Base-by-base conservation (phyloP, 2,329 filamentous ascomycete genomes). In the Alternaria consortialis region DNA sequence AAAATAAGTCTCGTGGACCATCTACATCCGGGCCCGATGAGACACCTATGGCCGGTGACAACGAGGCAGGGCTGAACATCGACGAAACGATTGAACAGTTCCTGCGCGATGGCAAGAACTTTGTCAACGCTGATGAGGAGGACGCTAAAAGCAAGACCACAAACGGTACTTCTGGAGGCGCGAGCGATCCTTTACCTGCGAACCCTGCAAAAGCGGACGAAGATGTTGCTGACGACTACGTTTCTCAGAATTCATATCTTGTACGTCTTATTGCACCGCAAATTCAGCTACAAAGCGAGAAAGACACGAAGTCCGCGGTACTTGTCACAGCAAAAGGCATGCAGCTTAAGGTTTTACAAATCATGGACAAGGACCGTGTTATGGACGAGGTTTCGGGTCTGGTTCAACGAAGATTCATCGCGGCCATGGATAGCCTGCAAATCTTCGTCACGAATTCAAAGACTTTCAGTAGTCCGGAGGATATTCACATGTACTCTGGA, bases 391-490 rank as follows among this genome's bases (percentile, higher is more conserved):
- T 99, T 72, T 97, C 93, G 73, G 96, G 95, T 55, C 86, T 99
- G 46, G 94, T 99, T 1, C 96, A 99, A 77, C 91, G 94, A 37
- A 91, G 95, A 7, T 97, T 98, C 81, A 88, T 94, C 29, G 89
- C 97, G 64, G 92, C 93, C 68, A 97, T 98, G 91, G 95, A 99
- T 80, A 97, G 94, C 74, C 91, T 96, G 29, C 95, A 99, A 77
- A 97, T 99, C 80, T 99, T 99, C 70, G 94, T 99, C 51, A 95
- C 94, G 0, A 94, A 94, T 64, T 91, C 94, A 72, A 96, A 96
- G 81, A 95, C 90, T 77, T 94, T 99, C 78, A 86, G 87, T 12
- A 86, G 87, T 12, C 91, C 90, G 9, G 91, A 92, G 64, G 88
- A 96, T 65, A 85, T 97, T 54, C 93, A 95, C 54, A 91, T 97